Evolutionary conservation across 768 basidiomycete genomes (phyloP).

Genomic region (Serendipita sp.): DNA sequence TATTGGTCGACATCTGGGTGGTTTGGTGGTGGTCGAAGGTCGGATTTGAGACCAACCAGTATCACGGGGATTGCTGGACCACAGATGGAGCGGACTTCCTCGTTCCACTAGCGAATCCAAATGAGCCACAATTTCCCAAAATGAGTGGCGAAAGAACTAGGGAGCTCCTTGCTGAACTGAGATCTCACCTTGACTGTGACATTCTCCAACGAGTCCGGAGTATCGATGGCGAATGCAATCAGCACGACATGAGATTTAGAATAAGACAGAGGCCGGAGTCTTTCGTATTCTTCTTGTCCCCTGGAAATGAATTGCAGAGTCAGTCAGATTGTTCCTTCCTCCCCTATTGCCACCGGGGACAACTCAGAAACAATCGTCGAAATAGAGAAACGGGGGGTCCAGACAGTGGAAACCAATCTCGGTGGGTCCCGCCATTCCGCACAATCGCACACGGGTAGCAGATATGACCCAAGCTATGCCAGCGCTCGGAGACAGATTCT

Average conservation of each 20-base stretch:
- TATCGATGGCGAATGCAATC: constrained; percentile 92
- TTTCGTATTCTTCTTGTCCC: constrained; percentile 98
- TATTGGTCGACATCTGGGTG: constrained; percentile 23
- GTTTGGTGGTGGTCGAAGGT: constrained; percentile 51
- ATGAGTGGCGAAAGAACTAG: background rate
- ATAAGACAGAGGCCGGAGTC: constrained; percentile 91
- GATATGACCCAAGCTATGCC: background rate
- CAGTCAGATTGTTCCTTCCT: background rate
- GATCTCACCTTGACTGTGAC: constrained; percentile 66
- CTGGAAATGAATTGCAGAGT: constrained; percentile 27
- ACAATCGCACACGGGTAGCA: background rate
- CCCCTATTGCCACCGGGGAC: too few relatives aligned
- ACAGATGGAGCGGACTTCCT: constrained; percentile 94
- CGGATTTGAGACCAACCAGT: constrained; percentile 91
- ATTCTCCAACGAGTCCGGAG: constrained; percentile 92
- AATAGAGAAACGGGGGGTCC: background rate
- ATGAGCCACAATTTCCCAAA: background rate
- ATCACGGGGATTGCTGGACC: constrained; percentile 84
- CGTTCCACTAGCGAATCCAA: constrained; percentile 61
- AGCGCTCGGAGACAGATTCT: background rate
- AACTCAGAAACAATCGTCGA: background rate
- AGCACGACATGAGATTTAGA: constrained; percentile 98
- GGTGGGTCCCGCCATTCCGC: background rate
- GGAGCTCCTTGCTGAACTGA: background rate
- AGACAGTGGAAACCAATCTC: background rate